Conservation (phyloP, 148 eudicot species). For the Vaccinium corymbosum region DNA sequence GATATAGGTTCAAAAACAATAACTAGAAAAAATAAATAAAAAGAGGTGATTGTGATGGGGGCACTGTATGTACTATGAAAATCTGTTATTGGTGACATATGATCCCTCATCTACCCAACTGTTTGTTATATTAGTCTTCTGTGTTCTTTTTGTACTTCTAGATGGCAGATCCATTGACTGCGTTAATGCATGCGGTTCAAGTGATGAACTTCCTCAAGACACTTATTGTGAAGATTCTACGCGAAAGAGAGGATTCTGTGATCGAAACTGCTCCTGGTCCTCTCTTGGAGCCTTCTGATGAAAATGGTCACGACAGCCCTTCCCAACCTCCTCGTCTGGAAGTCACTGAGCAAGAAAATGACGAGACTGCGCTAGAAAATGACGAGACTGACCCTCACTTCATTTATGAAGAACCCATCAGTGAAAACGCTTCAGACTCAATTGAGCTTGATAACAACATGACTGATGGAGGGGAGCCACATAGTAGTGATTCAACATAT, state of each 20-base stretch:
- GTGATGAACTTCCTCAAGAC: constrained; percentile 97
- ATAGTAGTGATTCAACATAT: constrained; percentile 26
- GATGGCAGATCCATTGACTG: constrained; percentile 96
- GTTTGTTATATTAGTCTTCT: background rate
- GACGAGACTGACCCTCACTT: constrained; percentile 36
- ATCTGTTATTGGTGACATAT: background rate
- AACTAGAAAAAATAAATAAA: background rate
- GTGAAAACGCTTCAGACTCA: constrained; percentile 38
- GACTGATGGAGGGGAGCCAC: constrained; percentile 35
- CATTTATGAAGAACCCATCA: constrained; percentile 42
- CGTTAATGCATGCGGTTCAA: constrained; percentile 86
- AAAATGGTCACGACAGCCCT: constrained; percentile 63
- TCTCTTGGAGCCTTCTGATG: constrained; percentile 52
- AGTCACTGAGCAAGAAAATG: constrained; percentile 38
- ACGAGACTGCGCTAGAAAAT: constrained; percentile 38
- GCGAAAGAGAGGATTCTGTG: constrained; percentile 60
- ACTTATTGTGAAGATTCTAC: constrained; percentile 63
- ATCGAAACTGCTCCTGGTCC: constrained; percentile 41
- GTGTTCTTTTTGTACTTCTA: constrained; percentile 25
- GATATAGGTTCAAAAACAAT: background rate
- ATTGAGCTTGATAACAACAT: constrained; percentile 20
- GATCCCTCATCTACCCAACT: background rate
- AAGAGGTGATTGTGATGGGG: background rate
- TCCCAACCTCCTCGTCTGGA: constrained; percentile 34
- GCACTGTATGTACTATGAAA: background rate